phyloP scores from a whole-genome alignment of 805 yeast genomes.

The Pichia cephalocereana region DNA sequence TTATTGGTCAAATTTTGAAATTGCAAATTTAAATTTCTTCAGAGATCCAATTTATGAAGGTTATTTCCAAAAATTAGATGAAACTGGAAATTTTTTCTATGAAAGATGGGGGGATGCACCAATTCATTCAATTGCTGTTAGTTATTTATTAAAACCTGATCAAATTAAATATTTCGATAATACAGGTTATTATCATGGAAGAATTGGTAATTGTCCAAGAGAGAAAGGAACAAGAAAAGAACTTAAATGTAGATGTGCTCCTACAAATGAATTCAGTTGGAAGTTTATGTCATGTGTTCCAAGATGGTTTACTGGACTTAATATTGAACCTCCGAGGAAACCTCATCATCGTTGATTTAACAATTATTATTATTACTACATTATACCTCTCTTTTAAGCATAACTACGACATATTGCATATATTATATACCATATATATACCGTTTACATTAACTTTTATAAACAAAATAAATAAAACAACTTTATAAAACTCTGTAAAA shows the following conservation, averaged over 20 bases:
- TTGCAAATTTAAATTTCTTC: constrained; percentile 52
- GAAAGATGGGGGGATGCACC: constrained; percentile 82
- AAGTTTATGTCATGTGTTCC: constrained; percentile 43
- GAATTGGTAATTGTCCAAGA: constrained; percentile 51
- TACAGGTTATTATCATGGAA: constrained; percentile 48
- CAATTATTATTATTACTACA: neutral
- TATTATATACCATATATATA: too few relatives aligned
- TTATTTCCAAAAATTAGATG: constrained; percentile 49
- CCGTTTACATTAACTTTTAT: too few relatives aligned
- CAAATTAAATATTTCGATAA: constrained; percentile 52
- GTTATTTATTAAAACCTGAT: constrained; percentile 37
- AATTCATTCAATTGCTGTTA: constrained; percentile 56
- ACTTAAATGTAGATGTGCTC: constrained; percentile 43
- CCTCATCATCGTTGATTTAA: neutral
- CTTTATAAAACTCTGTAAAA: too few relatives aligned
- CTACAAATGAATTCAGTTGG: constrained; percentile 41
- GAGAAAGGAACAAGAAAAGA: constrained; percentile 33
- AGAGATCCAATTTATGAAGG: constrained; percentile 42
- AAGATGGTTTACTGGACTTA: constrained; percentile 22
- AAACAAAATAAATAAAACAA: too few relatives aligned
- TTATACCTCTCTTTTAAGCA: neutral
- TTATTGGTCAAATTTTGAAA: constrained; percentile 62
- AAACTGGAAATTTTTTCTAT: constrained; percentile 60
- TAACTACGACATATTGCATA: too few relatives aligned
- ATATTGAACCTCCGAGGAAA: constrained; percentile 1